A percentile compares a stretch with the other conserved stretches of the same genome.
These are phyloP conservation scores for Capronia epimyces DNA, from an alignment of 2,329 filamentous ascomycete genomes.

Conservation along the genomic window DNA sequence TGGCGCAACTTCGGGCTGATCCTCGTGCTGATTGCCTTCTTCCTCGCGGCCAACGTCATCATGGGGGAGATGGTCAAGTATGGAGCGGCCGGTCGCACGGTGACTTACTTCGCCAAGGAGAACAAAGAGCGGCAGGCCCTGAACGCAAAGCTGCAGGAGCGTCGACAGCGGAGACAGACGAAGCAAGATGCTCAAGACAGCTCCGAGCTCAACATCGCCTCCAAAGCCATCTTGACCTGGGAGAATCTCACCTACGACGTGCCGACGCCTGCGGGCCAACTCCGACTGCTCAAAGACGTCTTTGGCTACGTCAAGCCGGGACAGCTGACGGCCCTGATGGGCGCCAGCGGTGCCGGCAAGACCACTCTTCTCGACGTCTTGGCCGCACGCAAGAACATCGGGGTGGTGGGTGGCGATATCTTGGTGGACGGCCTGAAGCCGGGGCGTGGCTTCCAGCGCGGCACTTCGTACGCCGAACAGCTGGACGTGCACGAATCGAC, in stretches of 20 bases:
- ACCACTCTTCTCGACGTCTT: conserved; percentile 78
- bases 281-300: conserved; percentile 43
- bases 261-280: conserved; percentile 43
- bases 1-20: conserved; percentile 57
- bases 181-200: conserved; percentile 36
- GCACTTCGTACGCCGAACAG: conserved; percentile 61
- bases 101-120: conserved; percentile 40
- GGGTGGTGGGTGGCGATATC: conserved; percentile 58
- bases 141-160: conserved; percentile 38
- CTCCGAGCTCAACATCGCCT: conserved; percentile 48
- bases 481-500: conserved; percentile 60
- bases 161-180: conserved; percentile 35
- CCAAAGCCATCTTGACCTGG: conserved; percentile 53
- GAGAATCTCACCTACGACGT: conserved; percentile 49
- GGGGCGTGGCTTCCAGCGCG: conserved; percentile 58
- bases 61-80: conserved; percentile 39
- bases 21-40: conserved; percentile 35
- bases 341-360: conserved; percentile 67
- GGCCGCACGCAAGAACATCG: conserved; percentile 59
- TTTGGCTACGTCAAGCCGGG: conserved; percentile 49
- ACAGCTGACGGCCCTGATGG: conserved; percentile 48
- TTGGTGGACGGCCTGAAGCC: conserved; percentile 56
- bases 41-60: conserved; percentile 36
- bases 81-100: conserved; percentile 39
- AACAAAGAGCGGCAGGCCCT: conserved; percentile 37